These are phyloP conservation scores for Verticillium alfalfae DNA, from an alignment of 2,329 filamentous ascomycete species.

Conservation along the genomic window DNA sequence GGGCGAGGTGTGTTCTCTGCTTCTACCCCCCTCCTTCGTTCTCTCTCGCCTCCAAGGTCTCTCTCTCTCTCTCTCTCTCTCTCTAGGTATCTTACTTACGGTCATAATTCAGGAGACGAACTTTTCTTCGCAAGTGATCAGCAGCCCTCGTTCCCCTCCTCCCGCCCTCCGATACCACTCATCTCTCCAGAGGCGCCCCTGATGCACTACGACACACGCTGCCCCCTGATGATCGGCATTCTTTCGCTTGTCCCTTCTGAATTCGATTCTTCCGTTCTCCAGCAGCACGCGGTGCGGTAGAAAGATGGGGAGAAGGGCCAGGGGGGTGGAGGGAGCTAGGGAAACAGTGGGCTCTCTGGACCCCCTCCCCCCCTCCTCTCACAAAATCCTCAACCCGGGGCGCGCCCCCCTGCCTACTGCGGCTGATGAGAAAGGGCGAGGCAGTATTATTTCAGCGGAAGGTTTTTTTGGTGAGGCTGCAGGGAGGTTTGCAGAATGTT, in stretches of 20 bases:
- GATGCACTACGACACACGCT: not conserved
- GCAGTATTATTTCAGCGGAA: no score
- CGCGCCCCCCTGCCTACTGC: not conserved
- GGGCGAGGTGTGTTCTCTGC: no score
- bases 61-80: no score
- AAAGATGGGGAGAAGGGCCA: not conserved
- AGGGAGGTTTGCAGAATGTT: no score
- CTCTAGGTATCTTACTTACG: no score
- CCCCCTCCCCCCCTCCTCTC: not conserved
- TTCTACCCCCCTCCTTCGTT: no score
- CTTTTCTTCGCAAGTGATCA: not conserved
- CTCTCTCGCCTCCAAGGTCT: no score
- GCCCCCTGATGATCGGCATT: not conserved
- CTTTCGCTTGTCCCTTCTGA: not conserved
- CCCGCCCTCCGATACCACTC: not conserved
- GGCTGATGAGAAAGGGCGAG: not conserved
- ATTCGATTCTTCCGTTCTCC: not conserved
- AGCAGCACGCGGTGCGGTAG: not conserved
- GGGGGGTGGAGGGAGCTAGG: not conserved
- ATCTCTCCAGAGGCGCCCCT: not conserved
- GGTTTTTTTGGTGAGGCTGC: no score
- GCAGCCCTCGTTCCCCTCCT: not conserved
- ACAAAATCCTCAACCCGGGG: not conserved
- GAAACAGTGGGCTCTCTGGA: not conserved
- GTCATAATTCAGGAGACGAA: not conserved